These are phyloP conservation scores for Dactylellina leptospora DNA, from an alignment of 2,329 filamentous ascomycete species.

Conservation along the genomic window DNA sequence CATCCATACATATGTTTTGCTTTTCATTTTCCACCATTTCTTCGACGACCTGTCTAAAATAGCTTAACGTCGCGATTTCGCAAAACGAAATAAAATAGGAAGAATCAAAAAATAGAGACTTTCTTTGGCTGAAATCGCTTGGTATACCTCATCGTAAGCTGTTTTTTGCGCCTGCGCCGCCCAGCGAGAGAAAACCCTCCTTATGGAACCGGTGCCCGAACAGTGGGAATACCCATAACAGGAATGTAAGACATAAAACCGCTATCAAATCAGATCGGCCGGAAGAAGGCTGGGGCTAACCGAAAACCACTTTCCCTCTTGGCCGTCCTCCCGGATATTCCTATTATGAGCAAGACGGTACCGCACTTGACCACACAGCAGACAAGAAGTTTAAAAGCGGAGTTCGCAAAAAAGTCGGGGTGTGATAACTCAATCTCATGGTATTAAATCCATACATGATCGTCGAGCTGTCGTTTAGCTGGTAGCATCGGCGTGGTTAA, in stretches of 20 bases:
- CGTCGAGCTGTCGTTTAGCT: background rate
- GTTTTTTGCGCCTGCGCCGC: background rate
- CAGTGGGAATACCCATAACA: slow-evolving; percentile 3
- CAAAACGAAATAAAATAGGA: background rate
- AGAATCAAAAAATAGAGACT: slow-evolving; percentile 1
- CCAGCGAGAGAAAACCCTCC: slow-evolving; percentile 16
- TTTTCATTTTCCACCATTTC: background rate
- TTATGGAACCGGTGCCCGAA: slow-evolving; percentile 26
- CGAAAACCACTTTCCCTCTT: slow-evolving; percentile 2
- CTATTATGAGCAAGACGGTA: background rate
- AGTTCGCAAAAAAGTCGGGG: background rate
- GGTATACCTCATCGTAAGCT: background rate
- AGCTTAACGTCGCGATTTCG: background rate
- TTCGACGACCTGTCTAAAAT: background rate
- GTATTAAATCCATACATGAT: slow-evolving; percentile 14
- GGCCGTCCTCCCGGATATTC: background rate
- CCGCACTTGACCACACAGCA: slow-evolving; percentile 18
- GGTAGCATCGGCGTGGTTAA: background rate
- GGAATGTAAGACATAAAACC: slow-evolving; percentile 16
- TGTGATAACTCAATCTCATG: background rate
- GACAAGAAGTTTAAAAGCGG: background rate
- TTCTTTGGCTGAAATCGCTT: background rate
- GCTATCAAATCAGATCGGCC: slow-evolving; percentile 40
- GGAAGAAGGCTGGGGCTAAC: slow-evolving; percentile 20
- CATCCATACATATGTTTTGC: background rate